Base-by-base conservation (phyloP, 169 alveolate species). In the Plasmodium sp. region DNA sequence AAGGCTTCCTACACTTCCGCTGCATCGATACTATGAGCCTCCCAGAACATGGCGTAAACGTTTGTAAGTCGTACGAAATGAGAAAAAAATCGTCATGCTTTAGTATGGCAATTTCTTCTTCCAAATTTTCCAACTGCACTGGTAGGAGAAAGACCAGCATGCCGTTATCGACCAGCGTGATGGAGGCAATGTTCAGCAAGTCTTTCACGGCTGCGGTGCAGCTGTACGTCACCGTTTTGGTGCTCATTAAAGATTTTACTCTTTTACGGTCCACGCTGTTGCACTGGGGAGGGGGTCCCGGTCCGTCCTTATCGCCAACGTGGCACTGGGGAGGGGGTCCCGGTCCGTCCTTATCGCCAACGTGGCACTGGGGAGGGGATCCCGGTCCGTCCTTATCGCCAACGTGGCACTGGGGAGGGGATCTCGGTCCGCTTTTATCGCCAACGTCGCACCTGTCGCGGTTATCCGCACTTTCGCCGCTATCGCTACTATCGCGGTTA, bases 131-230 rank as follows among this genome's bases (percentile, higher is more conserved):
- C 81, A 85, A 81, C 84, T 81, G 95, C 4, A 96, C 73, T n/a
- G 98, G 98, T 10, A 96, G 83, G 14, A 97, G 96, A 93, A 97
- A 97, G 2, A 97, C 98, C 12, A 97, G 91, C 93, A 95, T 94
- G 41, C 98, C 98, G 62, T 93, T 82, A 14, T 94, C 96, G 34
- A 97, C 98, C 18, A 97, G 95, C 74, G 93, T 74, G 14, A 81
- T 74, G 6, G 96, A 96, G 6, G 97, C 97, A 16, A 97, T 83
- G 27, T 79, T 93, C 31, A 97, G 73, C 22, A 95, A 43, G 14
- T 95, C 97, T 51, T 81, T 81, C 31, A 92, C 81, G 36, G 92
- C 95, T 34, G 81, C 48, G 1, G 62, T 48, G 67, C 95, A 92
- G 27, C 51, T 73, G 77, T 92, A 92, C 6, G 81, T 41, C 72